Evolutionary conservation across 352 stramenopile genomes (phyloP), one percentile per base, ranked within the genome.

Genomic region (Salisapilia sapeloensis): DNA sequence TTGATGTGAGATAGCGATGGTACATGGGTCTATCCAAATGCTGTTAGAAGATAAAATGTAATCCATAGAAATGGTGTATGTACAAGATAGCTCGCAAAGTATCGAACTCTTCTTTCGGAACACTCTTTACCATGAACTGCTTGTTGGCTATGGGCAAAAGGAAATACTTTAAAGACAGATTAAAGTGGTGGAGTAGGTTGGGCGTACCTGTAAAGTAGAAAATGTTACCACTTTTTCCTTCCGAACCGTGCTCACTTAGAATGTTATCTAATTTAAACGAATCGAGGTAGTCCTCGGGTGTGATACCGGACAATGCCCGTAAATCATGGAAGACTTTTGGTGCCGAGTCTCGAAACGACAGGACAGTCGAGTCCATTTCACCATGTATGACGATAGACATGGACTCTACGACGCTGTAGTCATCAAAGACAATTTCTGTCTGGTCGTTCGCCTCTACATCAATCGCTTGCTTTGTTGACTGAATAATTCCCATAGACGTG

Each of bases 91-190:
- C 61, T 21, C 69, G 60, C 4, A 89, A 44, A 33, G 64, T 78
- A 46, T 85, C 66, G 30, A 82, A 89, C 54, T 89, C 72, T 12
- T 80, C 69, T 36, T 84, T 81, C 0, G 72, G 72, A 18, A 89
- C 72, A 40, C 69, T 85, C 55, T 89, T 89, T 33, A 89, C 72
- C 72, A 89, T 85, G 29, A 83, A 89, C 42, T 83, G 66, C 27
- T 78, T 75, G 58, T 89, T 89, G 24, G 66, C 64, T 70, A 48
- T 17, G 6, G 35, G 0, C 37, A 10, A 26, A n/a, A 46, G 35
- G 33, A 20, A 20, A 26, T 37, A 24, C 14, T 44, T 17, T 53
- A 6, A 22, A 11, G 1, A 24, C 6, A 2, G 4, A n/a, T 21
- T 22, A 6, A 10, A 4, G 22, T 14, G 21, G 10, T n/a, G n/a